Evolutionary conservation across 139 green algal species (phyloP), one percentile per base, ranked within the genome.

Genomic region (Chlorella sp.): DNA sequence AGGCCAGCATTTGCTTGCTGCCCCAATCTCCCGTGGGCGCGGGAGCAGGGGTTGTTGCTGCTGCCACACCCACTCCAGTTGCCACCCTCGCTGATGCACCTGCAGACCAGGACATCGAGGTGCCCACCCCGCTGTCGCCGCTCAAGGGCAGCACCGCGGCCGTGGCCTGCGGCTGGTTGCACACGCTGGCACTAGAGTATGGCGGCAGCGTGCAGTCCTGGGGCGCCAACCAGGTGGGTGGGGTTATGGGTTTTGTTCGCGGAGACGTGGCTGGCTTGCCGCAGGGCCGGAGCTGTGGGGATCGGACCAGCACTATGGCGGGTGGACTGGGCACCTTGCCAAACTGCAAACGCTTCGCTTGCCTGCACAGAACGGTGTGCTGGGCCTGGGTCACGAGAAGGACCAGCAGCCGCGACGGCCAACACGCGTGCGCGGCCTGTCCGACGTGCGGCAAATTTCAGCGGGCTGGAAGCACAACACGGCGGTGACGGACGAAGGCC

Each of bases 211-310:
- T 92, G 58, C 20, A 86, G 43, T 41, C 80, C 8, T 93, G 86
- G 86, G 90, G 90, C 22, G 86, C 86, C 75, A 90, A 93, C 43
- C 85, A 93, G 41, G 85, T 72, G 88, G 48, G 77, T 65, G 3
- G 6, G 22, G 38, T 17, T 17, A 5, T 40, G 67, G 4, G n/a
- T n/a, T n/a, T n/a, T n/a, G n/a, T n/a, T n/a, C n/a, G n/a, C n/a
- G n/a, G n/a, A n/a, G n/a, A n/a, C n/a, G n/a, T n/a, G n/a, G 64
- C 34, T 38, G 28, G 72, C 68, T 51, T 44, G n/a, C 68, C 62
- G 73, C 43, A n/a, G 83, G 83, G 20, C 38, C 51, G 40, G 73
- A 48, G 28, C 26, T n/a, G n/a, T 40, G 20, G 48, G 68, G 38
- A 43, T 36, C 19, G 36, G 68, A 34, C 0, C 36, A 22, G 68